Evolutionary conservation across 2,329 filamentous ascomycete species (phyloP).

Genomic region (Trichophyton schoenleinii): DNA sequence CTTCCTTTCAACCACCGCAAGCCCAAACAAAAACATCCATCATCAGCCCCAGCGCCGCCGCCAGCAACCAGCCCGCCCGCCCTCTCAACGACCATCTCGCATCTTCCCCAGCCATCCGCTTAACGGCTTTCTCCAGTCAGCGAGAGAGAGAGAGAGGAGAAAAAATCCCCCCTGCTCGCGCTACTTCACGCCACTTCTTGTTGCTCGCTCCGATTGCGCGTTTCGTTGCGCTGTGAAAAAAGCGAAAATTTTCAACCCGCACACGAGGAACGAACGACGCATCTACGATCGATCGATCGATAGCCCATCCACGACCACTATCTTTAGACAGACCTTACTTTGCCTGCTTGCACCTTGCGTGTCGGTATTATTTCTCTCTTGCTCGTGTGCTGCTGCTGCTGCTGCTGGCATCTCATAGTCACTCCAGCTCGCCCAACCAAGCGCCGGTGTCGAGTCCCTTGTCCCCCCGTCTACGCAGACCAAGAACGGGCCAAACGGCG

Average conservation of each 20-base stretch:
- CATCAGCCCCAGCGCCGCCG: neutral
- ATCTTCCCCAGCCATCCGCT: neutral
- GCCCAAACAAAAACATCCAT: neutral
- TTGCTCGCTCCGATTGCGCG: neutral
- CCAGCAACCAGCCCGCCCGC: neutral
- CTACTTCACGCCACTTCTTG: neutral
- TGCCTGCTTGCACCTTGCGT: too few species aligned
- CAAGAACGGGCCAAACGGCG: slow-evolving; percentile 1
- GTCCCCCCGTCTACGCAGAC: neutral
- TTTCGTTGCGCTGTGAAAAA: neutral
- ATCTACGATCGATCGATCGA: too few species aligned
- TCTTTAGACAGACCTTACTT: too few species aligned
- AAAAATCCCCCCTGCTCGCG: neutral
- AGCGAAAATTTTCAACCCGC: neutral
- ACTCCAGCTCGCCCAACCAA: neutral
- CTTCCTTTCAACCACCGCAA: neutral
- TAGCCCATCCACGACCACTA: too few species aligned
- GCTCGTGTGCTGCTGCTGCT: neutral
- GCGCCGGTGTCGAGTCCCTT: slow-evolving; percentile 2
- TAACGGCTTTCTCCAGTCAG: neutral
- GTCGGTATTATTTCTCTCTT: too few species aligned
- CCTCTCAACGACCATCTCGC: too few species aligned
- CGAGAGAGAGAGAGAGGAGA: too few species aligned
- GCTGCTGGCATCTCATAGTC: too few species aligned
- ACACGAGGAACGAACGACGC: neutral